Evolutionary conservation across 2,329 filamentous ascomycete species (phyloP).

Genomic region (Stachybotrys chlorohalonatus): DNA sequence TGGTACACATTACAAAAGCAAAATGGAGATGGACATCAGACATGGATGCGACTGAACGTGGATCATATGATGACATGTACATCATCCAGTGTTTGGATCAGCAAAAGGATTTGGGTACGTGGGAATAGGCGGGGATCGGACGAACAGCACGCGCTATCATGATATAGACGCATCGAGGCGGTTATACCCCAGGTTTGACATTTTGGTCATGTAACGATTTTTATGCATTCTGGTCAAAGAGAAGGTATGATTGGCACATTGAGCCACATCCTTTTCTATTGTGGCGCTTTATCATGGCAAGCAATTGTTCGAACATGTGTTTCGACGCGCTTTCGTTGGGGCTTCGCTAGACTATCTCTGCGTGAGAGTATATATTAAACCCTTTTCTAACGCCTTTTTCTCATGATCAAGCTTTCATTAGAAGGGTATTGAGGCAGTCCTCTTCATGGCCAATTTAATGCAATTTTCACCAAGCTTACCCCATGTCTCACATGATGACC

Average conservation of each 20-base stretch:
- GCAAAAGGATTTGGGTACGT: background rate
- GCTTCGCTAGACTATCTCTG: too few species aligned
- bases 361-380: too few species aligned
- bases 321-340: too few species aligned
- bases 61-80: background rate
- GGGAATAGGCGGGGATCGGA: background rate
- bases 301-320: too few species aligned
- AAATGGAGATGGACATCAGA: background rate
- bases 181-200: background rate
- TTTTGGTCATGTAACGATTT: too few species aligned
- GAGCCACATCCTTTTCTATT: too few species aligned
- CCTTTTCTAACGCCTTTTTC: background rate
- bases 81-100: background rate
- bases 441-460: background rate
- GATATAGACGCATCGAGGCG: background rate
- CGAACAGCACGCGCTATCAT: background rate
- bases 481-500: conserved; percentile 72
- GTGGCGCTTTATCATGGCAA: too few species aligned
- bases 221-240: background rate
- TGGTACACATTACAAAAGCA: background rate
- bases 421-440: background rate
- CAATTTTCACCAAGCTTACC: background rate
- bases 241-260: background rate
- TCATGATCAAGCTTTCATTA: background rate
- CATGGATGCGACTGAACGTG: background rate